Base-by-base conservation (phyloP, 2,329 filamentous ascomycete species). In the Xylaria sp. region DNA sequence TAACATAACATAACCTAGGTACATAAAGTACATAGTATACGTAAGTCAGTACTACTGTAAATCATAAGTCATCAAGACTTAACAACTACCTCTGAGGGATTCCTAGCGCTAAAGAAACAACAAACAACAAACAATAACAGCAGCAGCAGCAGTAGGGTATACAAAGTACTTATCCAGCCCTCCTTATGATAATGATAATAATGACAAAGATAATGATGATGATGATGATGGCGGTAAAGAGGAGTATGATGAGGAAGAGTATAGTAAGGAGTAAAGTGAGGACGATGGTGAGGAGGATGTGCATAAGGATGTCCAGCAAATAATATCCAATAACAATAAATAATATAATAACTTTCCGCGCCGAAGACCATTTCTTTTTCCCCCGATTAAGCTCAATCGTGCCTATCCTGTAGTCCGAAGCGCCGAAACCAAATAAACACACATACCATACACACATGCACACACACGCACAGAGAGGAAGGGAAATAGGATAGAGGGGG, bases 131-230 rank as follows among this genome's bases (percentile, higher is more conserved):
- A 5, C 28, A 18, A 15, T 15, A 46, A 20, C 20, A 55, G 3
- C 2, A 49, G 12, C 2, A 39, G 36, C 6, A 20, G 31, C 33
- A 59, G 20, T 7, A 31, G 41, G 58, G 62, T 49, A 71, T 55
- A 62, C 66, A 62, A 64, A 48, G 48, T 60, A 62, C 67, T 55
- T 60, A 55, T 60, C 61, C 61, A 61, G 57, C 36, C 51, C 61
- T 46, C 25, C 51, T 28, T 46, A 20, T 51, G 31, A 43, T 28
- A 18, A 52, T n/a, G 20, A 41, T 48, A 10, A 48, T 25, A 15
- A 33, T 33, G 23, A 31, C 18, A 15, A 60, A 20, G n/a, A 52
- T 41, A 28, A 52, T 41, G 20, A 41, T 2, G 9, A 10, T 48
- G 46, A 25, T 51, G 43, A 25, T 4, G n/a, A 62, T 39, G 25